A percentile compares a stretch with the other conserved stretches of the same genome.
phyloP scores from a whole-genome alignment of 352 stramenopile genomes.

The Ochromonadaceae sp. region DNA sequence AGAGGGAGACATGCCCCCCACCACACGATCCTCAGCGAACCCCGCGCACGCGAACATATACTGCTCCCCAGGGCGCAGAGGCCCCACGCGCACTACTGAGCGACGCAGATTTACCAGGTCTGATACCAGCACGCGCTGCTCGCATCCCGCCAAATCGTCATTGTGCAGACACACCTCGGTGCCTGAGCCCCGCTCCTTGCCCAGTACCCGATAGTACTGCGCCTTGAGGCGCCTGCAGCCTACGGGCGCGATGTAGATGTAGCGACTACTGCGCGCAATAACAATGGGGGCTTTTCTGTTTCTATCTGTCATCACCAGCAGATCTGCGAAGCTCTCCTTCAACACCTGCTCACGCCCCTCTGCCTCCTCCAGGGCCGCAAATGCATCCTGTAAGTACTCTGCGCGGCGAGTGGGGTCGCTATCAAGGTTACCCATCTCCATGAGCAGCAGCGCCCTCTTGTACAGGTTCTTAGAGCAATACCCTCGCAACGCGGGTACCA shows the following conservation, averaged over 20 bases:
- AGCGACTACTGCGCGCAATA: neutral
- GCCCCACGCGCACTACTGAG: neutral
- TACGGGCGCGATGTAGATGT: slow-evolving; percentile 8
- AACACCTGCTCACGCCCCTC: neutral
- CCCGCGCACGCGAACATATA: slow-evolving; percentile 10
- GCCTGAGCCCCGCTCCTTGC: neutral
- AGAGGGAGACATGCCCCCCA: neutral
- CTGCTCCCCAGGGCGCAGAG: neutral
- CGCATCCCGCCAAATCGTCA: neutral
- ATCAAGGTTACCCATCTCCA: too few species aligned
- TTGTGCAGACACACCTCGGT: slow-evolving; percentile 1
- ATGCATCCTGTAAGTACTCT: neutral
- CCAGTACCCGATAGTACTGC: neutral
- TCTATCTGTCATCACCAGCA: neutral
- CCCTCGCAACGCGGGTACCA: too few species aligned
- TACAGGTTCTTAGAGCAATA: too few species aligned
- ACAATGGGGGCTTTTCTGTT: neutral
- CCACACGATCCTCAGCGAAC: neutral
- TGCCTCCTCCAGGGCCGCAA: neutral
- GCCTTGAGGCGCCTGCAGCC: neutral
- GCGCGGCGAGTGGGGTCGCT: too few species aligned
- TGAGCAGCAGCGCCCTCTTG: neutral
- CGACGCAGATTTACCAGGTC: neutral
- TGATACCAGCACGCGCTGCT: neutral
- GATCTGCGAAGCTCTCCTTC: neutral